Conservation (phyloP, 768 basidiomycete species). For the Amylocystis lapponica region DNA sequence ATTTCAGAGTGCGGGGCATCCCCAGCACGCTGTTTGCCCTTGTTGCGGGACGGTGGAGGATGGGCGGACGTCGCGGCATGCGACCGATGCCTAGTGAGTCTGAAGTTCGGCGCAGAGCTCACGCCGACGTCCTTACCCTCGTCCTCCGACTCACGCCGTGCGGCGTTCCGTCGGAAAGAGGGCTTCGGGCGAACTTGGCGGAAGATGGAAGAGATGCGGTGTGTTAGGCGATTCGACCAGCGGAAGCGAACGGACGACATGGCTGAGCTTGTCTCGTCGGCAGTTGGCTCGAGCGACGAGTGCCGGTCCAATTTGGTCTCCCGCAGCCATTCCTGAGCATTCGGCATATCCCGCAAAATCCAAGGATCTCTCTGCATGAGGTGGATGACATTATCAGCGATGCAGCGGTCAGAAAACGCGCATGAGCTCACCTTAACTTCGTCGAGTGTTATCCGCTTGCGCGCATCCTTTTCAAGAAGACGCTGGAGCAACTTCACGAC, state of each 20-base stretch:
- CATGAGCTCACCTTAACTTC: slow-evolving; percentile 80
- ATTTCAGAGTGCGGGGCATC: slow-evolving; percentile 4
- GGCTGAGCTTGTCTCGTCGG: slow-evolving; percentile 72
- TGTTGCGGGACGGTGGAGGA: no score
- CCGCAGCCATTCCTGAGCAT: slow-evolving; percentile 66
- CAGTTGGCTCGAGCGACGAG: slow-evolving; percentile 54
- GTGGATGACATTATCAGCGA: no score
- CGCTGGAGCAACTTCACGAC: slow-evolving; percentile 69
- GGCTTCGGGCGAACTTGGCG: slow-evolving; percentile 35
- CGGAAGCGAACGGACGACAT: slow-evolving; percentile 61
- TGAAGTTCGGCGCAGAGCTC: slow-evolving; percentile 25
- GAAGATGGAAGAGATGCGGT: slow-evolving; percentile 45
- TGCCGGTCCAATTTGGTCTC: slow-evolving; percentile 48
- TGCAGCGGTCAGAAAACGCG: no score
- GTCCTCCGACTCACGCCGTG: slow-evolving; percentile 4
- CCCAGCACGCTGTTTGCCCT: slow-evolving; percentile 21
- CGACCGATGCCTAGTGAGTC: slow-evolving; percentile 9
- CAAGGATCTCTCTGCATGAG: slow-evolving; percentile 48
- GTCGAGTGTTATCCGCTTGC: slow-evolving; percentile 67
- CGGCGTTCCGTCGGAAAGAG: slow-evolving; percentile 18
- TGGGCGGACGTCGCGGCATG: slow-evolving; percentile 23
- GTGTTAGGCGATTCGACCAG: slow-evolving; percentile 39
- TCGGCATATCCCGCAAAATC: slow-evolving; percentile 62
- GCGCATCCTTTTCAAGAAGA: slow-evolving; percentile 77
- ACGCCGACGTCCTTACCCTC: slow-evolving; percentile 23